phyloP scores from a whole-genome alignment of 228 moss, liverwort and hornwort species.

The Sphagnum magellanicum region DNA sequence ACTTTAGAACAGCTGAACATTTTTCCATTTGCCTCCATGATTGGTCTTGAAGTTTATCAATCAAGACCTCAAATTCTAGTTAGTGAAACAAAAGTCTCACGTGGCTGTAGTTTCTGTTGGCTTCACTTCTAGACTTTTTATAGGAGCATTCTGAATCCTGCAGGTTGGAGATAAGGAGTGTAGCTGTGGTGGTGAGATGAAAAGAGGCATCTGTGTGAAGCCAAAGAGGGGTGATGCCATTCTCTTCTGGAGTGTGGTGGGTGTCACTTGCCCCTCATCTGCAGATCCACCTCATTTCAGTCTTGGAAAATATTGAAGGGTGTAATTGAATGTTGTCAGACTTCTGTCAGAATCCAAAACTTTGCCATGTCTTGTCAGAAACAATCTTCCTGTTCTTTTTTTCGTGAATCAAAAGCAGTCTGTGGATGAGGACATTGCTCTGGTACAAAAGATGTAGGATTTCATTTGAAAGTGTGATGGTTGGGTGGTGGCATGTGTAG shows the following conservation, averaged over 20 bases:
- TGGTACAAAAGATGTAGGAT: not conserved
- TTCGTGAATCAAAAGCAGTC: not conserved
- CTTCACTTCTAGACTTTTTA: not conserved
- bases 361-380: not conserved
- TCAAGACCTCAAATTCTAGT: too few relatives aligned
- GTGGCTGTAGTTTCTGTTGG: not conserved
- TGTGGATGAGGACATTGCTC: not conserved
- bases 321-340: not conserved
- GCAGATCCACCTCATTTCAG: not conserved
- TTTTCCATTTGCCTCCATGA: too few relatives aligned
- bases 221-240: slow-evolving; percentile 62
- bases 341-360: not conserved
- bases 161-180: slow-evolving; percentile 60
- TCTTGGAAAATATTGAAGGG: not conserved
- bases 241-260: slow-evolving; percentile 67
- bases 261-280: slow-evolving; percentile 1
- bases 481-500: slow-evolving; percentile 25
- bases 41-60: too few relatives aligned
- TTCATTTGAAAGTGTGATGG: not conserved
- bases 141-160: not conserved
- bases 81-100: too few relatives aligned
- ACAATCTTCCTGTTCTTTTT: not conserved
- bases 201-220: slow-evolving; percentile 48
- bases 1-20: too few relatives aligned
- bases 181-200: slow-evolving; percentile 66